Conservation (phyloP, 352 stramenopile genomes). For the Globisporangium orthogonon region DNA sequence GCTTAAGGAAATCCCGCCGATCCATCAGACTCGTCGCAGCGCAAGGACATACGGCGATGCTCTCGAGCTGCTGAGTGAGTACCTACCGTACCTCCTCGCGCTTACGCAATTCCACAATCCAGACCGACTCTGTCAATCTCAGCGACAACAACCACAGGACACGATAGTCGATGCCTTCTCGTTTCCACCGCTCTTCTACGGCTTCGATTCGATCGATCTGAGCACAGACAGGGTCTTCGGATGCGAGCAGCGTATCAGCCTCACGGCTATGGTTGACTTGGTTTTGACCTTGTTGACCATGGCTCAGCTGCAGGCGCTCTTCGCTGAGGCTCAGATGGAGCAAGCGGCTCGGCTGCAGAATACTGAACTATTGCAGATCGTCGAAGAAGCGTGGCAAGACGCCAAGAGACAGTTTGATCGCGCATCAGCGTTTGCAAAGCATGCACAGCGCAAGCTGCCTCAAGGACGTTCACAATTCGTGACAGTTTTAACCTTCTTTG, state of each 20-base stretch:
- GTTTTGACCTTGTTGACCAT: constrained; percentile 27
- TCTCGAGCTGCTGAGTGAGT: constrained; percentile 33
- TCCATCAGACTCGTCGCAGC: constrained; percentile 17
- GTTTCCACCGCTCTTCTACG: constrained; percentile 48
- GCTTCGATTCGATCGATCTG: constrained; percentile 28
- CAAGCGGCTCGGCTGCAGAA: constrained; percentile 12
- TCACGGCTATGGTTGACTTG: constrained; percentile 27
- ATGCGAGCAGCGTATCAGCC: constrained; percentile 15
- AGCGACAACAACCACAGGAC: too few species aligned
- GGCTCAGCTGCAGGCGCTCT: constrained; percentile 25
- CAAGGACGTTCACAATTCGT: not conserved
- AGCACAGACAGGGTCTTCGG: constrained; percentile 24
- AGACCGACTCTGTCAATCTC: not conserved
- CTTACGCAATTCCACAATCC: constrained; percentile 21
- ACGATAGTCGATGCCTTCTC: not conserved
- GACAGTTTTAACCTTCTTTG: constrained; percentile 10
- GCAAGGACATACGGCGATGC: constrained; percentile 17
- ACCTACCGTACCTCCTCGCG: constrained; percentile 32
- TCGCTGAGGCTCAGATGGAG: constrained; percentile 22
- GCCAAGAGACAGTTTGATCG: constrained; percentile 20
- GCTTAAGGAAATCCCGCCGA: constrained; percentile 34
- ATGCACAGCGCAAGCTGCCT: not conserved
- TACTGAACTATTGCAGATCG: constrained; percentile 17
- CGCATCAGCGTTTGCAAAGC: constrained; percentile 7
- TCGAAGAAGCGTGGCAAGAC: constrained; percentile 23